Percentiles rank a stretch among this genome's conserved stretches.
These are phyloP conservation scores for Leucocoprinus leucothites DNA, from an alignment of 768 basidiomycete genomes.

Conservation along the genomic window DNA sequence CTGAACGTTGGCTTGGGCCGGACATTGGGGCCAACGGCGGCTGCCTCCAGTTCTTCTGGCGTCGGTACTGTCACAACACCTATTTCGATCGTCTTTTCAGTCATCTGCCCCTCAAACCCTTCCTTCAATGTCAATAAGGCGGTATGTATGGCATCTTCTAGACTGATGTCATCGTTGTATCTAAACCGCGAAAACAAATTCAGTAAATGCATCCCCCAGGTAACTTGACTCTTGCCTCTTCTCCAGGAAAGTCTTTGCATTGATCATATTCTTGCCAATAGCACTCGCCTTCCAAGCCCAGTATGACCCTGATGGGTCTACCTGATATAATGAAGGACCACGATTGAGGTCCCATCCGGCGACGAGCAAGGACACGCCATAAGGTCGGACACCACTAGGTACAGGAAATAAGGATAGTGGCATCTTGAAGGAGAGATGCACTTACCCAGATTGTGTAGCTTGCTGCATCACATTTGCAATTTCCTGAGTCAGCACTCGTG, in stretches of 20 bases:
- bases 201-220: constrained; percentile 18
- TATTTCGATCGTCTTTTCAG: constrained; percentile 99
- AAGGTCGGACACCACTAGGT: constrained; percentile 93
- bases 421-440: constrained; percentile 24
- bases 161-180: constrained; percentile 98
- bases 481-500: constrained; percentile 93
- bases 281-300: constrained; percentile 99
- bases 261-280: constrained; percentile 99
- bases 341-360: constrained; percentile 95
- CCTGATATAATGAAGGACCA: constrained; percentile 97
- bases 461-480: constrained; percentile 98
- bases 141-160: constrained; percentile 99
- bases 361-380: constrained; percentile 94
- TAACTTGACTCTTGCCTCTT: constrained; percentile 68
- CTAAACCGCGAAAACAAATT: constrained; percentile 39
- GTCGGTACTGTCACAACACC: constrained; percentile 93
- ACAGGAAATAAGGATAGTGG: constrained; percentile 27
- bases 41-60: constrained; percentile 61
- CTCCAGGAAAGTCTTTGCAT: constrained; percentile 99
- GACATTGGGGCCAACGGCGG: constrained; percentile 64
- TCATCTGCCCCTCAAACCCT: constrained; percentile 99
- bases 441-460: constrained; percentile 95
- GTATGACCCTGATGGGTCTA: constrained; percentile 97
- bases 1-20: constrained; percentile 87
- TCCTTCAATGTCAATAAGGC: constrained; percentile 97